These are phyloP conservation scores for Exophiala lecanii-corni DNA, from an alignment of 2,329 filamentous ascomycete species.

Conservation along the genomic window DNA sequence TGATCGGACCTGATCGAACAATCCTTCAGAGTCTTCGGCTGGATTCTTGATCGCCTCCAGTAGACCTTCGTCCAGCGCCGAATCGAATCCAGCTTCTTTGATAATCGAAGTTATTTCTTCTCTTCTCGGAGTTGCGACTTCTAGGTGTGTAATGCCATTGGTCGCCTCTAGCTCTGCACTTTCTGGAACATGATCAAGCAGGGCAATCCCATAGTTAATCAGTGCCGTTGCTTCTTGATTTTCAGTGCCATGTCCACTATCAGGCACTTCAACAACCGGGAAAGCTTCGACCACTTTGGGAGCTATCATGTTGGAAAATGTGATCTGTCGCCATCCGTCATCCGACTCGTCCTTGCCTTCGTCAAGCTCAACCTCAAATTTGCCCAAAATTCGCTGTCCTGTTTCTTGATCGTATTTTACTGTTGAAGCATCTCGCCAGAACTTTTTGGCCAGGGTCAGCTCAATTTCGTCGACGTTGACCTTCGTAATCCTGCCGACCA, in stretches of 20 bases:
- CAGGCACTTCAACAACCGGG: slow-evolving; percentile 26
- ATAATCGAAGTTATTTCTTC: slow-evolving; percentile 44
- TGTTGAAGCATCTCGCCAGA: not conserved
- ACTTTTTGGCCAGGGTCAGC: slow-evolving; percentile 58
- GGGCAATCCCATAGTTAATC: slow-evolving; percentile 6
- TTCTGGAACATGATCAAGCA: slow-evolving; percentile 16
- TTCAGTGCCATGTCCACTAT: slow-evolving; percentile 26
- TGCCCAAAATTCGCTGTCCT: slow-evolving; percentile 68
- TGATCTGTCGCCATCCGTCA: slow-evolving; percentile 57
- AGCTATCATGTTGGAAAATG: slow-evolving; percentile 62
- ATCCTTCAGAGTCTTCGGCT: not conserved
- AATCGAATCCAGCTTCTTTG: slow-evolving; percentile 46
- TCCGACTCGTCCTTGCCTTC: slow-evolving; percentile 53
- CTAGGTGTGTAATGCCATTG: slow-evolving; percentile 7
- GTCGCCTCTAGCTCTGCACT: slow-evolving; percentile 9
- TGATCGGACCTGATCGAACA: not conserved
- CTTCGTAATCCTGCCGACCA: slow-evolving; percentile 62
- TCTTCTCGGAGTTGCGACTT: slow-evolving; percentile 34
- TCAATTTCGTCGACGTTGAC: slow-evolving; percentile 51
- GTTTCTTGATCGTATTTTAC: slow-evolving; percentile 63
- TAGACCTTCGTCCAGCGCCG: slow-evolving; percentile 40
- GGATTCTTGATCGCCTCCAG: slow-evolving; percentile 10
- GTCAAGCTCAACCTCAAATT: slow-evolving; percentile 65
- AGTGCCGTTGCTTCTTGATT: not conserved
- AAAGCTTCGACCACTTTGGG: slow-evolving; percentile 56